These are phyloP conservation scores for peach (Prunus persica) DNA, from an alignment of 306 rosid genomes.

Conservation along the genomic window DNA sequence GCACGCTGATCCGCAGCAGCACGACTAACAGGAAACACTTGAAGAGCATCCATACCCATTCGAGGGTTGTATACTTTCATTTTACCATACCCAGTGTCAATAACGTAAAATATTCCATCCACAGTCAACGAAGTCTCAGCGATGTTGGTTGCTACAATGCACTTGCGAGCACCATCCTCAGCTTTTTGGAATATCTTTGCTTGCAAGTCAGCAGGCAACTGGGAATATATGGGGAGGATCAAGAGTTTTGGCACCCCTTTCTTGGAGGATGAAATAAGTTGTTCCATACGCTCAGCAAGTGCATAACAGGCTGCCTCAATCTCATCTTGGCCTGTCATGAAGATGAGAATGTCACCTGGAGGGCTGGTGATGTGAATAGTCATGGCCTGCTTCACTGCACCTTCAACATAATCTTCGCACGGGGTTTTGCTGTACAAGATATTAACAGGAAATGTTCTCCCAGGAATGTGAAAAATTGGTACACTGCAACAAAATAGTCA, in stretches of 20 bases:
- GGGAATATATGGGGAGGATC: constrained; percentile 97
- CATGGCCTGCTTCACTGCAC: constrained; percentile 98
- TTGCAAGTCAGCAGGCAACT: constrained; percentile 98
- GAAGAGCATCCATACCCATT: constrained; percentile 99
- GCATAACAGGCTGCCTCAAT: constrained; percentile 97
- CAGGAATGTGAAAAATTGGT: constrained; percentile 85
- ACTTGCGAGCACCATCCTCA: constrained; percentile 95
- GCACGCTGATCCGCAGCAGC: constrained; percentile 99
- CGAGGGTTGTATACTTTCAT: constrained; percentile 98
- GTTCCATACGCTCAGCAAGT: constrained; percentile 91
- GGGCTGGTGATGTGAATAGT: constrained; percentile 97
- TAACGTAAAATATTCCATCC: constrained; percentile 90
- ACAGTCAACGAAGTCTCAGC: constrained; percentile 98
- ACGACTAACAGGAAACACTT: constrained; percentile 93
- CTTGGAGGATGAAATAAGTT: constrained; percentile 63
- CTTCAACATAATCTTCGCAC: constrained; percentile 95
- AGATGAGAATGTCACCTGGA: constrained; percentile 93
- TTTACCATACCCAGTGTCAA: constrained; percentile 94
- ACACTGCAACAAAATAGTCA: constrained; percentile 59
- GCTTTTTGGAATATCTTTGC: constrained; percentile 94
- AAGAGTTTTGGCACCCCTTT: constrained; percentile 82
- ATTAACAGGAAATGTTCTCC: constrained; percentile 96
- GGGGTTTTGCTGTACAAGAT: constrained; percentile 86
- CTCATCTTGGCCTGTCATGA: constrained; percentile 99
- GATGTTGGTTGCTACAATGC: constrained; percentile 95